Percentiles rank a stretch among this genome's conserved stretches.
Evolutionary conservation across 805 yeast genomes (phyloP).

Genomic region (Suhomyces canberraensis): DNA sequence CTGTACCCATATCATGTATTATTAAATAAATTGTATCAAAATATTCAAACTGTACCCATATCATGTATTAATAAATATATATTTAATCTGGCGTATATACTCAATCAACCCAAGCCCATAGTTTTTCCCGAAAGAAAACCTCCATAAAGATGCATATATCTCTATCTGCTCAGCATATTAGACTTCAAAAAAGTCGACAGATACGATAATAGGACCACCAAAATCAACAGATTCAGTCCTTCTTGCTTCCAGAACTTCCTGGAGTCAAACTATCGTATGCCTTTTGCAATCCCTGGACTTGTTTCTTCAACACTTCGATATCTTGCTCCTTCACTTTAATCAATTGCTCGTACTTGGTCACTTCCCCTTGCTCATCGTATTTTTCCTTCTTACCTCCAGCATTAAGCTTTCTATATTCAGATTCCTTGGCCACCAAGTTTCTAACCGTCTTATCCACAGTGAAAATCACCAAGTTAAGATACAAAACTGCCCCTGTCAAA

Average conservation of each 20-base stretch:
- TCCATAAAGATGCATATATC: too few species aligned
- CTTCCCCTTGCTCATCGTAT: conserved; percentile 12
- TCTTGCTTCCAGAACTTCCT: conserved; percentile 1
- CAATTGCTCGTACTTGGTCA: conserved; percentile 32
- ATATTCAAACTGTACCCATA: too few species aligned
- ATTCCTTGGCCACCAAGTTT: conserved; percentile 48
- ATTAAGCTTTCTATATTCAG: conserved; percentile 22
- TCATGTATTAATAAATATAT: too few species aligned
- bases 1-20: too few species aligned
- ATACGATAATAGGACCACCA: too few species aligned
- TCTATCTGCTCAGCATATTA: too few species aligned
- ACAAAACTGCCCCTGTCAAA: conserved; percentile 60
- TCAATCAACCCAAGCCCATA: too few species aligned
- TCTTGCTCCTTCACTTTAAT: conserved; percentile 42
- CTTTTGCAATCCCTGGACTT: conserved; percentile 48
- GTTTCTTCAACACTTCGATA: conserved; percentile 46
- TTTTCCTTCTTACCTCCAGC: conserved; percentile 3
- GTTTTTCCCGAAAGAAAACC: too few species aligned
- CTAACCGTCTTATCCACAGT: conserved; percentile 52
- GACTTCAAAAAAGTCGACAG: too few species aligned
- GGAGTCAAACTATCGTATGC: conserved; percentile 43
- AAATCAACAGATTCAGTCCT: too few species aligned
- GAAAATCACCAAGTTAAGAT: conserved; percentile 50
- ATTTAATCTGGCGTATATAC: too few species aligned
- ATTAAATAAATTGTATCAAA: too few species aligned